phyloP scores from a whole-genome alignment of 78 protist species.

The Polysphondylium violaceum region DNA sequence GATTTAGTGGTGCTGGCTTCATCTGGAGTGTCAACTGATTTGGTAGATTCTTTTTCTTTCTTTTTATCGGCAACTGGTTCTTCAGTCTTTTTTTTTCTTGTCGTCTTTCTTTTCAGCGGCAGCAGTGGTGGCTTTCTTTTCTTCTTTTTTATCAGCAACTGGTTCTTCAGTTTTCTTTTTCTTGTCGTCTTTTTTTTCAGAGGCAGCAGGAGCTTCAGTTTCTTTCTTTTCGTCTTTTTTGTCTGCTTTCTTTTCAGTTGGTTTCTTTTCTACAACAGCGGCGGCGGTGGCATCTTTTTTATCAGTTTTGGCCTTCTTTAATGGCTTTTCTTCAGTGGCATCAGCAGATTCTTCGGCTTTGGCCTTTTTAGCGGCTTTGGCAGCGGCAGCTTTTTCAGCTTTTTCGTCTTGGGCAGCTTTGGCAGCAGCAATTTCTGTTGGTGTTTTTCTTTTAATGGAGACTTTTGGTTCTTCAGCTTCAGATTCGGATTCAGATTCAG shows the following conservation, averaged over 20 bases:
- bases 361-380: slow-evolving; percentile 4
- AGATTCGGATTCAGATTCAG: no score
- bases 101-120: neutral
- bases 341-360: neutral
- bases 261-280: no score
- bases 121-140: neutral
- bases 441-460: no score
- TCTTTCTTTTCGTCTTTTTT: neutral
- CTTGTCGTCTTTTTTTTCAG: neutral
- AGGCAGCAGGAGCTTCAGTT: neutral
- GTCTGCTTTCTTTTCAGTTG: neutral
- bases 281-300: neutral
- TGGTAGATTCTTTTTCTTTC: neutral
- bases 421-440: no score
- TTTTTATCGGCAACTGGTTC: slow-evolving; percentile 14
- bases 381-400: neutral
- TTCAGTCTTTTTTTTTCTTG: neutral
- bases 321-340: neutral
- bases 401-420: neutral
- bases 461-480: no score
- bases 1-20: neutral
- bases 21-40: neutral
- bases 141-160: neutral
- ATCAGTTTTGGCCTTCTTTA: no score
- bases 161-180: neutral